phyloP scores from a whole-genome alignment of 129 eudicot species.

The Logfia minima region DNA sequence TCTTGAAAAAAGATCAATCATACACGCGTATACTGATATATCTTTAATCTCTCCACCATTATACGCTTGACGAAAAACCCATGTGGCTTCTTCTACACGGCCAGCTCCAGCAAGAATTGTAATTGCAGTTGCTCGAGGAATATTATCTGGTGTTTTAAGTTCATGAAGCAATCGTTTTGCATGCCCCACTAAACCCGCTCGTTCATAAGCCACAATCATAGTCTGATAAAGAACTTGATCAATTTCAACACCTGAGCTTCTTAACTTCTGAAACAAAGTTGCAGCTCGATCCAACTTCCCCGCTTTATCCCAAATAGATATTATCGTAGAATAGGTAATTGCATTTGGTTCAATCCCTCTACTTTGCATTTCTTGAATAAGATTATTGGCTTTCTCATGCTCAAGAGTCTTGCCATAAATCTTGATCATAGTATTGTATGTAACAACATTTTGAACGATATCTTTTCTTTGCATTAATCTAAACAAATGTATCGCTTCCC shows the following conservation, averaged over 20 bases:
- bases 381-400: slow-evolving; percentile 73
- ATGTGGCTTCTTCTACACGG: slow-evolving; percentile 88
- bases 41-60: slow-evolving; percentile 76
- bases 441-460: slow-evolving; percentile 40
- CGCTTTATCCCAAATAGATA: slow-evolving; percentile 82
- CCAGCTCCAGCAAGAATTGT: slow-evolving; percentile 83
- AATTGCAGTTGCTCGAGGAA: slow-evolving; percentile 85
- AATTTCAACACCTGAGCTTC: slow-evolving; percentile 77
- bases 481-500: slow-evolving; percentile 93
- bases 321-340: slow-evolving; percentile 85
- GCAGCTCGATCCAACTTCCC: slow-evolving; percentile 85
- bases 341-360: slow-evolving; percentile 88
- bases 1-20: slow-evolving; percentile 79
- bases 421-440: slow-evolving; percentile 18
- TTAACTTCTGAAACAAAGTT: slow-evolving; percentile 74
- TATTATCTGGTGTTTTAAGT: slow-evolving; percentile 71
- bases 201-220: slow-evolving; percentile 85
- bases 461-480: slow-evolving; percentile 92
- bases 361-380: slow-evolving; percentile 76
- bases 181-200: slow-evolving; percentile 82
- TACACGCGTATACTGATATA: slow-evolving; percentile 66
- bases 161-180: slow-evolving; percentile 89
- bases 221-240: slow-evolving; percentile 93
- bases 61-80: slow-evolving; percentile 94
- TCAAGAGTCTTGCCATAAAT: slow-evolving; percentile 9